A percentile compares a stretch with the other conserved stretches of the same genome.
Conservation (phyloP, 2,329 filamentous ascomycete genomes). For the Trichoderma simmonsii region DNA sequence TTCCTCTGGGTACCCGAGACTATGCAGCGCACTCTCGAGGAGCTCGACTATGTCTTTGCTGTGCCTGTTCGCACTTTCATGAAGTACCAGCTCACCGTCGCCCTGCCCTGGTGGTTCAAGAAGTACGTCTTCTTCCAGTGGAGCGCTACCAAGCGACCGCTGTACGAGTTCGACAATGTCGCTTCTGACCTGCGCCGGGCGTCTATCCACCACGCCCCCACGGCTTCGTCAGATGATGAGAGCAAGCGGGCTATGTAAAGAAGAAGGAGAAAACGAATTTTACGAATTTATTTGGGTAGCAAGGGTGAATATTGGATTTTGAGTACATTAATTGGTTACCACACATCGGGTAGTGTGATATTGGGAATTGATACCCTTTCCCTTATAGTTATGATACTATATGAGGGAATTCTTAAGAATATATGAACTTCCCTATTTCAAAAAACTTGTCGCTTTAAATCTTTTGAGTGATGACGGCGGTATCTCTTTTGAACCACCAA, state of each 20-base stretch:
- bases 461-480: not conserved
- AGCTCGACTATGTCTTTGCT: constrained; percentile 50
- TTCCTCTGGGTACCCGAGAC: constrained; percentile 50
- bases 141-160: constrained; percentile 32
- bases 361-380: constrained; percentile 19
- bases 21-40: constrained; percentile 51
- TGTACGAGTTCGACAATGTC: constrained; percentile 37
- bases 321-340: not conserved
- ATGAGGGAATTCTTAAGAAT: constrained; percentile 6
- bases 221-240: constrained; percentile 4
- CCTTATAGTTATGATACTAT: constrained; percentile 10
- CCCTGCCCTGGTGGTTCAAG: constrained; percentile 34
- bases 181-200: constrained; percentile 18
- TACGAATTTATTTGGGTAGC: not conserved
- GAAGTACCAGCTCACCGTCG: constrained; percentile 35
- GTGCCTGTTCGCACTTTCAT: constrained; percentile 44
- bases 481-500: not conserved
- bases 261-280: not conserved
- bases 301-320: not conserved
- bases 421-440: not conserved
- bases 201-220: constrained; percentile 13
- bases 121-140: constrained; percentile 33
- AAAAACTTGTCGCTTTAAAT: not conserved
- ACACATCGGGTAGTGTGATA: not conserved
- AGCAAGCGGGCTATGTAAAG: constrained; percentile 6